These are phyloP conservation scores for Geoglossum glabrum DNA, from an alignment of 495 filamentous ascomycete genomes.

Conservation along the genomic window DNA sequence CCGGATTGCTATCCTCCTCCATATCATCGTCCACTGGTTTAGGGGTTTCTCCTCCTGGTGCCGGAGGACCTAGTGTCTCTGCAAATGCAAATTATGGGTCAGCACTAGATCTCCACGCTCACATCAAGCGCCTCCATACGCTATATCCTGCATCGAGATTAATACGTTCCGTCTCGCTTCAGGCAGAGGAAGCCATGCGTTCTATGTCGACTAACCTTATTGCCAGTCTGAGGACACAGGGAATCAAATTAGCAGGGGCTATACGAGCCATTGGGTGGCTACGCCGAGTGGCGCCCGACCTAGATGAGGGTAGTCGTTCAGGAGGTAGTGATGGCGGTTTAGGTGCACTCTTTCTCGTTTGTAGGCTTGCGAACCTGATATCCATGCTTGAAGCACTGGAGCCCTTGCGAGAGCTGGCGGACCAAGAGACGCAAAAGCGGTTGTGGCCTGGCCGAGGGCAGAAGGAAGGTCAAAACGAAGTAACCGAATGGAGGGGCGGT, in stretches of 20 bases:
- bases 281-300: conserved; percentile 63
- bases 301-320: conserved; percentile 26
- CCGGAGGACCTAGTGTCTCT: conserved; percentile 21
- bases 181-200: conserved; percentile 78
- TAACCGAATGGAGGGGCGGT: conserved; percentile 42
- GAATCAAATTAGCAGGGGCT: conserved; percentile 72
- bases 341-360: conserved; percentile 73
- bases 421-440: conserved; percentile 51
- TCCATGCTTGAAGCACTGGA: conserved; percentile 67
- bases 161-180: conserved; percentile 46
- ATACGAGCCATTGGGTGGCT: conserved; percentile 89
- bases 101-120: conserved; percentile 79
- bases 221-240: conserved; percentile 47
- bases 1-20: conserved; percentile 59
- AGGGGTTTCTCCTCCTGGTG: conserved; percentile 21
- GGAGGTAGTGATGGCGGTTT: conserved; percentile 29
- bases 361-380: conserved; percentile 59
- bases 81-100: conserved; percentile 66
- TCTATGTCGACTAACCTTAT: conserved; percentile 78
- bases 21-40: conserved; percentile 29
- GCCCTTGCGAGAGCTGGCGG: conserved; percentile 70
- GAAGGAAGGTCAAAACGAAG: conserved; percentile 14
- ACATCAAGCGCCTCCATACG: conserved; percentile 69
- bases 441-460: conserved; percentile 15
- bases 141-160: conserved; percentile 65